Evolutionary conservation across 2,329 filamentous ascomycete genomes (phyloP), one percentile per base, ranked within the genome.

Genomic region (Macroventuria anomochaeta): DNA sequence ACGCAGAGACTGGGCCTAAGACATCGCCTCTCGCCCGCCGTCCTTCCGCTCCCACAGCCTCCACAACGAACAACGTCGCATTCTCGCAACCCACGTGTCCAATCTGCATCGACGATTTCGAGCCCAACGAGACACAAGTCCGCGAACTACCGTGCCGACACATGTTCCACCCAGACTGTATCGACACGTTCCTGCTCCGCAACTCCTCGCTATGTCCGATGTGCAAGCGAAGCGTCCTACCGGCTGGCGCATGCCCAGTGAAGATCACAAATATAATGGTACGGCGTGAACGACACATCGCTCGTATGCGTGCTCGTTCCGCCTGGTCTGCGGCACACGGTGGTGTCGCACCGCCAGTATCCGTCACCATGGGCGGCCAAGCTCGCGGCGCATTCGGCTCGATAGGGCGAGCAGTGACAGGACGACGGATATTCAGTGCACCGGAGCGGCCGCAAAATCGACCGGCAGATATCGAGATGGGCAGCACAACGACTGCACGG

Each of bases 131-230:
- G 15, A 88, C 90, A 0, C 83, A 86, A 17, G 92, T 97, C 49
- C 88, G 92, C 49, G 90, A 97, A 74, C 80, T 97, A 2, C 86
- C 91, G 0, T 99, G 95, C 65, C 87, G 89, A 0, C 95, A 99
- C 71, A 93, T 97, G 51, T 99, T 93, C 74, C 93, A 99, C 62
- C 88, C 90, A 0, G 88, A 90, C 60, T 99, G 95, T 68, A 93
- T 97, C 59, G 93, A 97, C 68, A 84, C 87, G 18, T 96, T 95
- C 65, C 80, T 97, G 11, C 81, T 83, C 36, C 82, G 86, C 48
- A 88, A 88, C 69, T 96, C 90, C 69, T 96, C 90, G 15, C 81
- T 97, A 2, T 99, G 95, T 68, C 93, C 95, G 0, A 80, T 96
- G 64, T 99, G 95, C 80, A 97, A 96, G 73, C 85, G 88, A 56